Base-by-base conservation (phyloP, 257 asterid species). In the Cinchona pubescens region DNA sequence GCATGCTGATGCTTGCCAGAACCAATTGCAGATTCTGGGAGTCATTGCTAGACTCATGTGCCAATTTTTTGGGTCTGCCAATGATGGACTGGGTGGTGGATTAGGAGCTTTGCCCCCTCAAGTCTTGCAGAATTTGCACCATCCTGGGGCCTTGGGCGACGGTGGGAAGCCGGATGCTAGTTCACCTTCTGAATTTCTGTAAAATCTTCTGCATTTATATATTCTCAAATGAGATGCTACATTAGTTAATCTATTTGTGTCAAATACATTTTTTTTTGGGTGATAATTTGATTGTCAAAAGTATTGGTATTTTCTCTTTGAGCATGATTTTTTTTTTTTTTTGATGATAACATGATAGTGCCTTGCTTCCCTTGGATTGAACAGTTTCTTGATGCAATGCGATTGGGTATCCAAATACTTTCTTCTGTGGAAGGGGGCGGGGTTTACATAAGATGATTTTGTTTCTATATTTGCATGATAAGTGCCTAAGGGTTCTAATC, bases 1-100 rank as follows among this genome's bases (percentile, higher is more conserved):
- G 90, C 96, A 92, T 46, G 90, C 96, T 21, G 94, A 92, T 75
- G 83, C 96, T 76, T 92, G 94, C 86, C 98, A 94, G 84, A 92
- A 88, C 67, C 98, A 94, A 62, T 60, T 91, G 79, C 97, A 94
- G 86, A 80, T 94, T 79, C 85, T 94, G 0, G 95, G 97, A 29
- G 84, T 84, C 5, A 79, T 89, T 73, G 86, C 95, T 67, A 76
- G 98, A 66, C 83, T 94, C 13, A 72, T 90, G 23, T 90, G 95
- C 75, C 98, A 94, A 69, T 88, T 87, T 72, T 90, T 93, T 55
- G 98, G 98, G 79, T 80, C 96, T 9, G 75, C 87, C 1, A 84
- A 74, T 56, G 97, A 91, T 76, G 96, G 96, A 46, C 67, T 89
- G 78, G 86, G 90, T 25, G 88, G 88, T 43, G 86, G 86, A 5